Evolutionary conservation across 2,329 filamentous ascomycete species (phyloP), one percentile per base, ranked within the genome.

Genomic region (Penicillium hesseltinei): DNA sequence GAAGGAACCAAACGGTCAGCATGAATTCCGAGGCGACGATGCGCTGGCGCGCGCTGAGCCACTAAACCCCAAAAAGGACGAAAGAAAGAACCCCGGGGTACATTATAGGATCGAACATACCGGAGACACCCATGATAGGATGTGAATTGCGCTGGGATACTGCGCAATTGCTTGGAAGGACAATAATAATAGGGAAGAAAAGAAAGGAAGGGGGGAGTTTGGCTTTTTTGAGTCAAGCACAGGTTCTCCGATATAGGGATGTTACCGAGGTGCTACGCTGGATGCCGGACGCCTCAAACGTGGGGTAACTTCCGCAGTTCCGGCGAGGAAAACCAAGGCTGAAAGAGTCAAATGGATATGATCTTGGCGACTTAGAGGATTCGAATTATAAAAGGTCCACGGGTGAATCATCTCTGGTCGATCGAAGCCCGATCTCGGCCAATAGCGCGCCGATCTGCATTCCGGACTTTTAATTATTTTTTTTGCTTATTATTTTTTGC

Each of bases 71-170:
- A 17, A 19, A 27, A 31, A 33, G 21, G 15, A 44, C 8, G 23
- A 42, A 49, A 49, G 19, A 4, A 42, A 17, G 11, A 42, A 33
- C 35, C 44, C 21, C 10, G 29, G 40, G 25, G 31, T 53, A 42
- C 0, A 15, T 29, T 45, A 9, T 23, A 27, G 17, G 10, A 19
- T 33, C 0, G 11, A 35, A 54, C 58, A 25, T 48, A 67, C 65
- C 60, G 59, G 59, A 4, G 33, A 57, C 33, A 10, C 50, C 61
- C 61, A 65, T 64, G 29, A 33, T 60, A n/a, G 31, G 25, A 38
- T 45, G 9, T 4, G 13, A 21, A 21, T 40, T n/a, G 42, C 36
- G 15, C 48, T 15, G 29, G 13, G 2, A 31, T 2, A 23, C 21
- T 44, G 36, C 43, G 42, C 54, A 27, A 3, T 7, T 48, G 4